Base-by-base conservation (phyloP, 169 alveolate genomes). In the Pseudocohnilembus persalinus region DNA sequence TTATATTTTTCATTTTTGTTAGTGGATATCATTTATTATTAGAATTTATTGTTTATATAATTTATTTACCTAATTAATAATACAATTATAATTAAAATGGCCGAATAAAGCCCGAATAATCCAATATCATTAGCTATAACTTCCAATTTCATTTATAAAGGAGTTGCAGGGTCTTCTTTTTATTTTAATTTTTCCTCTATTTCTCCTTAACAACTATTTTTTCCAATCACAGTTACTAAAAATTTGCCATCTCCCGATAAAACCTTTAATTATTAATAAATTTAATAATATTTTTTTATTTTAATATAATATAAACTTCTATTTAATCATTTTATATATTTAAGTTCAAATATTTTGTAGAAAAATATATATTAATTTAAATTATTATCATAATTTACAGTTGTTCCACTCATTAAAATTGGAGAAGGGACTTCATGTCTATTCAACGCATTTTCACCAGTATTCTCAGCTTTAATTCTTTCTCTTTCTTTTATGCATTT, bases 321-420 rank as follows among this genome's bases (percentile, higher is more conserved):
- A n/a, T n/a, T n/a, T n/a, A n/a, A n/a, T n/a, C n/a, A n/a, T n/a
- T n/a, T n/a, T n/a, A n/a, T n/a, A n/a, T n/a, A n/a, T n/a, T n/a
- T n/a, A n/a, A n/a, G n/a, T n/a, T n/a, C n/a, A n/a, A n/a, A n/a
- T n/a, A n/a, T n/a, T n/a, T n/a, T n/a, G n/a, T n/a, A n/a, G n/a
- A n/a, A n/a, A n/a, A n/a, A n/a, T n/a, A n/a, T n/a, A n/a, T n/a
- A n/a, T n/a, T n/a, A n/a, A n/a, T n/a, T n/a, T n/a, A n/a, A n/a
- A n/a, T n/a, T n/a, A n/a, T n/a, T 28, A 64, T 30, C 33, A 81
- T 32, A 11, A 30, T 29, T 30, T 82, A 77, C 91, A 31, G 91
- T 94, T 32, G 99, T 96, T 31, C 99, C 99, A 30, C 97, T 88
- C 29, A 96, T 91, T 28, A 95, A 75, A 11, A 96, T 88, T n/a